These are phyloP conservation scores for Cytidiella melzeri DNA, from an alignment of 768 basidiomycete species.

Conservation along the genomic window DNA sequence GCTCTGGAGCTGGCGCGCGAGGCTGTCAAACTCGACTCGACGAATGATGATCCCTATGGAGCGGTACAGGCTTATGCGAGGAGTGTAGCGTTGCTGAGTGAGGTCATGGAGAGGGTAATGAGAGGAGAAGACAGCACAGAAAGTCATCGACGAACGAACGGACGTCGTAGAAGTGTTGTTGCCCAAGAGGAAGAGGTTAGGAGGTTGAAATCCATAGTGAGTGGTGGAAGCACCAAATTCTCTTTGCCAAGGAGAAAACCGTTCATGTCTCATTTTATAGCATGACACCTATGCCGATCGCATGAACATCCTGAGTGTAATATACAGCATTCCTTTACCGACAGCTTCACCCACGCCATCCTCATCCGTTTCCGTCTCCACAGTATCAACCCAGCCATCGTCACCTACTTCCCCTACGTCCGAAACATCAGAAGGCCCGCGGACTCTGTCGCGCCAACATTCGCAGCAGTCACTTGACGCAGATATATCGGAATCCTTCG, in stretches of 20 bases:
- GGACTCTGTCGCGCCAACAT: neutral
- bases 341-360: constrained; percentile 61
- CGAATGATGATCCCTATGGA: constrained; percentile 81
- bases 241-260: neutral
- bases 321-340: constrained; percentile 79
- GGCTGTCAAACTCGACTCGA: constrained; percentile 83
- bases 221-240: constrained; percentile 31
- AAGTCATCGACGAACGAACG: constrained; percentile 45
- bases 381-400: constrained; percentile 45
- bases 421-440: constrained; percentile 35
- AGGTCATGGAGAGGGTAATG: constrained; percentile 89
- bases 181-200: constrained; percentile 89
- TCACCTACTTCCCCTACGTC: constrained; percentile 49
- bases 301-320: constrained; percentile 87
- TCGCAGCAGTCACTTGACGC: constrained; percentile 10
- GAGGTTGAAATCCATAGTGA: constrained; percentile 80
- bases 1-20: constrained; percentile 86
- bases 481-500: constrained; percentile 16
- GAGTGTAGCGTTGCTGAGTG: constrained; percentile 80
- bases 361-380: constrained; percentile 36
- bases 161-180: constrained; percentile 71
- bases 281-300: constrained; percentile 94
- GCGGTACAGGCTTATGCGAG: constrained; percentile 87
- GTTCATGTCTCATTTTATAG: no score
- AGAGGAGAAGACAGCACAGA: constrained; percentile 80